Percentiles rank a stretch among this genome's conserved stretches.
These are phyloP conservation scores for Aspergillus ibericus DNA, from an alignment of 2,329 filamentous ascomycete species.

Conservation along the genomic window DNA sequence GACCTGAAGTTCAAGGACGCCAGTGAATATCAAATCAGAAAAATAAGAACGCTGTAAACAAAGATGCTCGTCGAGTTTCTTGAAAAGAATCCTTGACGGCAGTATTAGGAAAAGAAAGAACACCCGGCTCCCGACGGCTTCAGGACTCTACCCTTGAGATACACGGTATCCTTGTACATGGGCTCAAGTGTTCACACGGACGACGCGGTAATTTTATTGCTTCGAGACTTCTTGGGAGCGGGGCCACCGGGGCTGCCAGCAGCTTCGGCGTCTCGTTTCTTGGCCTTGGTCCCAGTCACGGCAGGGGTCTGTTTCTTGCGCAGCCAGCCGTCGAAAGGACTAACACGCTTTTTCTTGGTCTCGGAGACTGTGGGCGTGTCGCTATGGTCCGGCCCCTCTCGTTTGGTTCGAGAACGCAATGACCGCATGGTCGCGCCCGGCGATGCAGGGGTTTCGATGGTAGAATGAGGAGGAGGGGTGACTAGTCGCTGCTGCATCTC, in stretches of 20 bases:
- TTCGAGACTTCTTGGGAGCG: constrained; percentile 33
- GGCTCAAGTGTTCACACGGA: constrained; percentile 9
- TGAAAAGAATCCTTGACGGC: constrained; percentile 9
- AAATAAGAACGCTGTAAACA: constrained; percentile 9
- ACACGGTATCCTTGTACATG: neutral
- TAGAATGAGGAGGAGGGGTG: constrained; percentile 24
- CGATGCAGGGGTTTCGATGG: constrained; percentile 29
- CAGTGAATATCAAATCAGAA: constrained; percentile 8
- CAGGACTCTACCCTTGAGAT: neutral
- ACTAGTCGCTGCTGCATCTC: constrained; percentile 20
- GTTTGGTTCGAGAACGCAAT: constrained; percentile 34
- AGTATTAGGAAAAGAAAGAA: constrained; percentile 9
- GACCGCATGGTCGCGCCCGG: constrained; percentile 34
- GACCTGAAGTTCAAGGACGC: constrained; percentile 6
- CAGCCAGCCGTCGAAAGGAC: constrained; percentile 44
- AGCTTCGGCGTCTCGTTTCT: constrained; percentile 38
- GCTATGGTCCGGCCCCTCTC: constrained; percentile 23
- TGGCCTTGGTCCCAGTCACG: constrained; percentile 26
- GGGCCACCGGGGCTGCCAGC: constrained; percentile 28
- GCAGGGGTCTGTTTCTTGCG: constrained; percentile 38
- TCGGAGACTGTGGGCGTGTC: constrained; percentile 25
- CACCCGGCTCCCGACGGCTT: constrained; percentile 1
- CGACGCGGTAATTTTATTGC: constrained; percentile 16
- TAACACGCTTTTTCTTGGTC: constrained; percentile 34
- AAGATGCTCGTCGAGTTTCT: constrained; percentile 6